Conservation (phyloP, 441 rosid genomes). For the Pelargonium citronellum region DNA sequence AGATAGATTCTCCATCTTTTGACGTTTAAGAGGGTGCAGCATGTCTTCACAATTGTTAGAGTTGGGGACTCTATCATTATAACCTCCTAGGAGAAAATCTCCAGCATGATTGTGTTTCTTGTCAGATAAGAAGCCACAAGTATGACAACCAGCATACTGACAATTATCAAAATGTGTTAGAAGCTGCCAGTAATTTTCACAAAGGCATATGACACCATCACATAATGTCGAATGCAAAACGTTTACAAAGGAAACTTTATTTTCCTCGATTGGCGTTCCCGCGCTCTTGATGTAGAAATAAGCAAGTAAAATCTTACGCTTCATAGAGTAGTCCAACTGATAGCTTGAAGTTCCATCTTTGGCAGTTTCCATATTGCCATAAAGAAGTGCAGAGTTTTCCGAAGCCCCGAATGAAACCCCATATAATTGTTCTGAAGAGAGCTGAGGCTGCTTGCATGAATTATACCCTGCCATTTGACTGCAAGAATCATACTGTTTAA, state of each 20-base stretch:
- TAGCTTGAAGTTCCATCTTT: slow-evolving; percentile 11
- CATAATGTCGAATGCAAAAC: slow-evolving; percentile 33
- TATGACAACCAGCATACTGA: slow-evolving; percentile 19
- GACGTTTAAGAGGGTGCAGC: slow-evolving; percentile 29
- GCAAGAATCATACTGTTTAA: slow-evolving; percentile 11
- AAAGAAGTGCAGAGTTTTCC: slow-evolving; percentile 15
- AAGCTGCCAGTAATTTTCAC: slow-evolving; percentile 20
- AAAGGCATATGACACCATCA: slow-evolving; percentile 23
- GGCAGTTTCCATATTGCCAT: not conserved
- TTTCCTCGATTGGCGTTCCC: slow-evolving; percentile 7
- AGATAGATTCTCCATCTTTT: slow-evolving; percentile 29
- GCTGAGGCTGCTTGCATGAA: slow-evolving; percentile 17
- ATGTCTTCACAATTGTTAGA: slow-evolving; percentile 20
- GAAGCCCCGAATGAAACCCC: slow-evolving; percentile 11
- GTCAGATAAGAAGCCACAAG: slow-evolving; percentile 24
- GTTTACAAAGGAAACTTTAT: slow-evolving; percentile 26
- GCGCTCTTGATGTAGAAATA: slow-evolving; percentile 29
- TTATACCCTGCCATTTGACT: slow-evolving; percentile 14
- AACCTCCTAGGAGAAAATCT: slow-evolving; percentile 8
- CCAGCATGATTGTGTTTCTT: slow-evolving; percentile 14
- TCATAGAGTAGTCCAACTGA: slow-evolving; percentile 6
- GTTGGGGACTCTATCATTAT: slow-evolving; percentile 11
- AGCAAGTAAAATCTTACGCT: slow-evolving; percentile 24
- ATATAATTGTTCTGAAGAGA: slow-evolving; percentile 18
- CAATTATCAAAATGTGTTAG: slow-evolving; percentile 34